Percentiles rank a stretch among this genome's conserved stretches.
These are phyloP conservation scores for Boletus vermiculosoides DNA, from an alignment of 768 basidiomycete species.

Conservation along the genomic window DNA sequence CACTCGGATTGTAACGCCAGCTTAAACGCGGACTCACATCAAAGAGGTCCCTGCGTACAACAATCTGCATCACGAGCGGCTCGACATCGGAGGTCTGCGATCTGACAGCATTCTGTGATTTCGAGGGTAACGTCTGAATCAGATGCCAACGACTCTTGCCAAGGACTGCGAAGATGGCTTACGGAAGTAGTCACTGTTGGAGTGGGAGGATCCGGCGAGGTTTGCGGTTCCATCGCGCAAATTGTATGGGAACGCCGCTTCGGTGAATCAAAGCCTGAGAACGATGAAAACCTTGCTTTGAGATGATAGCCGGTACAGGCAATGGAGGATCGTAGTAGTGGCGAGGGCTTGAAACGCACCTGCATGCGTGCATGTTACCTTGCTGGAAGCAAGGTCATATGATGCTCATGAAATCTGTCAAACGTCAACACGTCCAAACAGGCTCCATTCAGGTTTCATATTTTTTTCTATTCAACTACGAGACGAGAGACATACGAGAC, in stretches of 20 bases:
- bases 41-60: conserved; percentile 42
- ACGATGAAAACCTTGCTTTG: not conserved
- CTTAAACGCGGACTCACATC: conserved; percentile 31
- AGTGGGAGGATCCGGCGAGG: not conserved
- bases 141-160: not conserved
- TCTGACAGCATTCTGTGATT: not conserved
- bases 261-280: not conserved
- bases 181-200: not conserved
- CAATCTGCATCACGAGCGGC: conserved; percentile 43
- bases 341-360: conserved; percentile 12
- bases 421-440: too few relatives aligned
- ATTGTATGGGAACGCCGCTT: not conserved
- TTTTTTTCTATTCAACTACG: too few relatives aligned
- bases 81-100: conserved; percentile 1
- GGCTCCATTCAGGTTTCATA: too few relatives aligned
- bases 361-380: conserved; percentile 13
- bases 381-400: too few relatives aligned
- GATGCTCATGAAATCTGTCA: too few relatives aligned
- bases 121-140: not conserved
- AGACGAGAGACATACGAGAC: too few relatives aligned
- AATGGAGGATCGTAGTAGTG: not conserved
- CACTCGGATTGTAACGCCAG: not conserved
- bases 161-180: not conserved
- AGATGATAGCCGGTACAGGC: not conserved
- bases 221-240: conserved; percentile 4